phyloP scores from a whole-genome alignment of 2,329 filamentous ascomycete genomes.

The Neonectria faginata region DNA sequence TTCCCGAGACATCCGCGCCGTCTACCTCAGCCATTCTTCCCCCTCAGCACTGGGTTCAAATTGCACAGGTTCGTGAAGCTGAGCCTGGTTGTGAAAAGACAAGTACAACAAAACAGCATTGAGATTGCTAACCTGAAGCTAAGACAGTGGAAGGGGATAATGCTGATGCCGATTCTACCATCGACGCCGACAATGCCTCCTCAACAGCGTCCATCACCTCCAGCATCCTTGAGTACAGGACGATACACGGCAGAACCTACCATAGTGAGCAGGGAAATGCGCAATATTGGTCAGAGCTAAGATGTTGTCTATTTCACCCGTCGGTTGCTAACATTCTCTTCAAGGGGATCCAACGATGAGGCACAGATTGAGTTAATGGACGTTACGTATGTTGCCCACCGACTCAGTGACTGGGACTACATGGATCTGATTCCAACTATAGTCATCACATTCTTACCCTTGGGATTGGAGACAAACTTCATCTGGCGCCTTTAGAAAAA shows the following conservation, averaged over 20 bases:
- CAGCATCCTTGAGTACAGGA: slow-evolving; percentile 40
- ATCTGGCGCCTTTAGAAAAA: slow-evolving; percentile 37
- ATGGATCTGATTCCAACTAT: not conserved
- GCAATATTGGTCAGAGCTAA: slow-evolving; percentile 41
- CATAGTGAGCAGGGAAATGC: slow-evolving; percentile 39
- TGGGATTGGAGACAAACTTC: slow-evolving; percentile 37
- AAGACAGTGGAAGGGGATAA: not conserved
- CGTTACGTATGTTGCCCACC: slow-evolving; percentile 25
- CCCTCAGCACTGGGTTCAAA: slow-evolving; percentile 38
- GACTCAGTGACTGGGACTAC: fast-evolving
- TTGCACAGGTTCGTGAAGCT: slow-evolving; percentile 29
- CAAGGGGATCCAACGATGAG: slow-evolving; percentile 41
- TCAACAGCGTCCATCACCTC: slow-evolving; percentile 38
- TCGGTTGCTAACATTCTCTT: not conserved
- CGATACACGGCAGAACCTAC: slow-evolving; percentile 39
- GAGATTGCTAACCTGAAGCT: not conserved
- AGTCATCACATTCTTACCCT: slow-evolving; percentile 41
- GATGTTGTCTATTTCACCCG: not conserved
- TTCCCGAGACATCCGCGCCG: slow-evolving; percentile 1
- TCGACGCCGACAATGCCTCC: slow-evolving; percentile 29
- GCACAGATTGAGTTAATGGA: slow-evolving; percentile 41
- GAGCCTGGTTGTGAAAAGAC: not conserved
- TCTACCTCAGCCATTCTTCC: slow-evolving; percentile 26
- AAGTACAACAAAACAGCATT: not conserved
- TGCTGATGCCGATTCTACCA: slow-evolving; percentile 14